A percentile compares a stretch with the other conserved stretches of the same genome.
phyloP scores from a whole-genome alignment of 352 stramenopile genomes.

The Globisporangium takayamanum region DNA sequence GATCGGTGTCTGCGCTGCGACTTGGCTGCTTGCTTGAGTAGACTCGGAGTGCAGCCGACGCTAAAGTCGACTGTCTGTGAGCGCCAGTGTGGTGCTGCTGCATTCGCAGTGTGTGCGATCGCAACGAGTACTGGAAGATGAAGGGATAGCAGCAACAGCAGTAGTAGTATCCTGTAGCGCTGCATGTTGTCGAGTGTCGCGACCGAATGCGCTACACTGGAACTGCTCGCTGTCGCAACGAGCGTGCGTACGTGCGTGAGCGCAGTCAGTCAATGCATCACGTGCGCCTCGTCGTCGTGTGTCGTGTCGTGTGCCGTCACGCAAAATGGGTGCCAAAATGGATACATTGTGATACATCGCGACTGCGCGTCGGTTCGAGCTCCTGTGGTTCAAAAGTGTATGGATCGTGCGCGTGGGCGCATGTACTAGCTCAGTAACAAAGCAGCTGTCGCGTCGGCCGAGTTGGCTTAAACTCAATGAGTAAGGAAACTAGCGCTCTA shows the following conservation, averaged over 20 bases:
- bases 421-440: rapidly evolving
- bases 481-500: slow-evolving; percentile 89
- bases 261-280: too few species aligned
- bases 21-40: too few species aligned
- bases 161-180: background rate
- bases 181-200: too few species aligned
- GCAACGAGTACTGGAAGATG: background rate
- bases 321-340: too few species aligned
- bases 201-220: too few species aligned
- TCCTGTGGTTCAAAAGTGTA: background rate
- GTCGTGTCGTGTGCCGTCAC: too few species aligned
- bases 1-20: background rate
- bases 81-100: background rate
- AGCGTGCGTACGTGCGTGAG: background rate
- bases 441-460: background rate
- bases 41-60: background rate
- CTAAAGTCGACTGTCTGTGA: background rate
- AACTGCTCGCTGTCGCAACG: background rate
- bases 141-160: background rate
- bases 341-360: background rate
- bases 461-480: slow-evolving; percentile 89
- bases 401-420: background rate
- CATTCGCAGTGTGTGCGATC: background rate
- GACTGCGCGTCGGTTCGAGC: background rate
- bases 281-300: too few species aligned